A percentile compares a stretch with the other conserved stretches of the same genome.
phyloP scores from a whole-genome alignment of 108 stramenopile genomes.

The Cyclotella sp. region DNA sequence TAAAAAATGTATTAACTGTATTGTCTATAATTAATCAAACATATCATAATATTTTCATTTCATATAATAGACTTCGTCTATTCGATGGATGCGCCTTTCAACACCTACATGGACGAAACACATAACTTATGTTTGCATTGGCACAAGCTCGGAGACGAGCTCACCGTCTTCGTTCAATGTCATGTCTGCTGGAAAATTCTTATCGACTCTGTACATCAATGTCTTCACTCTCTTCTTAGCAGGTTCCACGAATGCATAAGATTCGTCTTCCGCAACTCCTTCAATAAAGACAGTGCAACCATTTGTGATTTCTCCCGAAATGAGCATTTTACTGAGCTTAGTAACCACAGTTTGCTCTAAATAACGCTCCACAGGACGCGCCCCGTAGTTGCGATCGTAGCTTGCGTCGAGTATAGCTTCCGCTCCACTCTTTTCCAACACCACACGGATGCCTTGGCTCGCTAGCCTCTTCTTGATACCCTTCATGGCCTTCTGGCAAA shows the following conservation, averaged over 20 bases:
- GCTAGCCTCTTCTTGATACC: constrained; percentile 73
- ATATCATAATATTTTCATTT: background rate
- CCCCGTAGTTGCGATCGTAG: constrained; percentile 82
- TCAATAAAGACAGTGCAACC: constrained; percentile 83
- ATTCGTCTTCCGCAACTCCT: constrained; percentile 66
- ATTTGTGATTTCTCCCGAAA: constrained; percentile 70
- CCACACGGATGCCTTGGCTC: constrained; percentile 65
- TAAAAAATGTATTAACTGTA: too few relatives aligned
- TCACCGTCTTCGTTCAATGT: constrained; percentile 57
- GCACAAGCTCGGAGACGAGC: constrained; percentile 35
- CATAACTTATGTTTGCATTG: constrained; percentile 25
- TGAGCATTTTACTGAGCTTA: constrained; percentile 81
- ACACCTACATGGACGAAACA: background rate
- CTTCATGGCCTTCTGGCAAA: constrained; percentile 82
- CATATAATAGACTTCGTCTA: background rate
- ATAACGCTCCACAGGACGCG: constrained; percentile 86
- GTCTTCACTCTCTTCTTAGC: constrained; percentile 44
- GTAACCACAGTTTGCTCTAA: constrained; percentile 82
- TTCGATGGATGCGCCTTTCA: background rate
- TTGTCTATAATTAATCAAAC: background rate
- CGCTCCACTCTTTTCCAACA: constrained; percentile 74
- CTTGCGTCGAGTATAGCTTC: constrained; percentile 79
- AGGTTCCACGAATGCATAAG: constrained; percentile 60
- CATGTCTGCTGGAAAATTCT: constrained; percentile 37
- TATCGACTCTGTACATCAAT: constrained; percentile 48